Base-by-base conservation (phyloP, 1,139 yeast genomes). In the Diutina neorugosa region DNA sequence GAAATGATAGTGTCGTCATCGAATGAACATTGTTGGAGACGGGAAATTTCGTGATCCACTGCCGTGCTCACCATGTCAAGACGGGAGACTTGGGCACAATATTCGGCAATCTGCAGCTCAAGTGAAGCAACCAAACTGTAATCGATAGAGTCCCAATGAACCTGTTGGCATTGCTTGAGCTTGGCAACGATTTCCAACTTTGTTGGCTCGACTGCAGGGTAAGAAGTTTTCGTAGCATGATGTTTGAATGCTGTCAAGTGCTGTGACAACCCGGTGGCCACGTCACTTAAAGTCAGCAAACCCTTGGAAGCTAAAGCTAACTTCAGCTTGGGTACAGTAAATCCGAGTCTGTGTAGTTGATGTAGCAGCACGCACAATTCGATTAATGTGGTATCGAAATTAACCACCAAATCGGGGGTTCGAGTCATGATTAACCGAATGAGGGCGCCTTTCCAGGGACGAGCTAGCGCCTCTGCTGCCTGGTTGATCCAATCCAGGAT, bases 361-460 rank as follows among this genome's bases (percentile, higher is more conserved):
- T 14, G 16, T 7, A 40, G 12, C 14, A 18, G 12, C 19, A n/a
- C n/a, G 4, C 65, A 53, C 77, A 76, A 41, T 78, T 66, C 0
- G 81, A 76, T 59, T 84, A 86, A 52, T 79, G 75, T 62, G 76
- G 76, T 4, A 79, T 84, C 81, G 61, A 84, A 82, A 58, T 84
- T 84, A 1, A 81, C 68, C 0, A 58, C 27, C 19, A 58, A 49
- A 11, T 27, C 18, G 7, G 42, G 14, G 20, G 41, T 23, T n/a
- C 46, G 48, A 2, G 40, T 6, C 8, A 20, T 25, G 1, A 34
- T 16, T 4, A 46, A 20, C n/a, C 14, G 8, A 2, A 14, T 14
- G 20, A 51, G 0, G 77, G 37, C 18, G 1, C 43, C 43, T 6
- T 21, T 11, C 19, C 14, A n/a, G 3, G 37, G 31, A 4, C 12